Conservation (phyloP, 768 basidiomycete species). For the Termitomyces sp. region DNA sequence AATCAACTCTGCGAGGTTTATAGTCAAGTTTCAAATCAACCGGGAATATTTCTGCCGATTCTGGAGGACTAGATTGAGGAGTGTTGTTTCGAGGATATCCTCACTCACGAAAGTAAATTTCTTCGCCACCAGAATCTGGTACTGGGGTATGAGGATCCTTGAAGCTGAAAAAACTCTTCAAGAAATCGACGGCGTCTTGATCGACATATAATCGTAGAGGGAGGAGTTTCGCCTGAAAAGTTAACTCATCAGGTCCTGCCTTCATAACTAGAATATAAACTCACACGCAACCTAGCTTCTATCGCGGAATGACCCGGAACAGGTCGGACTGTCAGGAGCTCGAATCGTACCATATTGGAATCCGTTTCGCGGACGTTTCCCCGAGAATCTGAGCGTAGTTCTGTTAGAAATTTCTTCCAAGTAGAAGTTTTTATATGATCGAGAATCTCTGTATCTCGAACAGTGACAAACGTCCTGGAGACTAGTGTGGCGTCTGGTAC, state of each 20-base stretch:
- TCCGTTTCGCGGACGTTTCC: constrained; percentile 89
- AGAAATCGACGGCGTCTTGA: constrained; percentile 96
- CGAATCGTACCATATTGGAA: constrained; percentile 90
- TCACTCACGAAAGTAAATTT: constrained; percentile 71
- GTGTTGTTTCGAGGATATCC: neutral
- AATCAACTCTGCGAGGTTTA: constrained; percentile 96
- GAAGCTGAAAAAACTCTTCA: constrained; percentile 96
- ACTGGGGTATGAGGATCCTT: constrained; percentile 47
- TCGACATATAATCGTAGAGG: constrained; percentile 93
- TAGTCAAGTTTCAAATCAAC: constrained; percentile 96
- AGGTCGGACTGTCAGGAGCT: constrained; percentile 70
- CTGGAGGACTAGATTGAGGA: constrained; percentile 30
- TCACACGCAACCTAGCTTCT: constrained; percentile 74
- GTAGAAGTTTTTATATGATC: constrained; percentile 99
- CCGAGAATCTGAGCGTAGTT: constrained; percentile 74
- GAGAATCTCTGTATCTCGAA: constrained; percentile 79
- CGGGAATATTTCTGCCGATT: constrained; percentile 93
- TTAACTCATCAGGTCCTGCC: neutral
- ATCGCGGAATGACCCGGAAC: constrained; percentile 60
- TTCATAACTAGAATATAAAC: constrained; percentile 16
- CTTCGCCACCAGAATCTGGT: constrained; percentile 35
- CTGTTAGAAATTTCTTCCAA: constrained; percentile 95
- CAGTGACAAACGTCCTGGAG: constrained; percentile 60
- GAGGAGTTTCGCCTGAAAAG: constrained; percentile 72
- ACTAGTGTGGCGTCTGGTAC: constrained; percentile 47